phyloP scores from a whole-genome alignment of 1,284 basidiomycete species.

The Paramarasmius palmivorus region DNA sequence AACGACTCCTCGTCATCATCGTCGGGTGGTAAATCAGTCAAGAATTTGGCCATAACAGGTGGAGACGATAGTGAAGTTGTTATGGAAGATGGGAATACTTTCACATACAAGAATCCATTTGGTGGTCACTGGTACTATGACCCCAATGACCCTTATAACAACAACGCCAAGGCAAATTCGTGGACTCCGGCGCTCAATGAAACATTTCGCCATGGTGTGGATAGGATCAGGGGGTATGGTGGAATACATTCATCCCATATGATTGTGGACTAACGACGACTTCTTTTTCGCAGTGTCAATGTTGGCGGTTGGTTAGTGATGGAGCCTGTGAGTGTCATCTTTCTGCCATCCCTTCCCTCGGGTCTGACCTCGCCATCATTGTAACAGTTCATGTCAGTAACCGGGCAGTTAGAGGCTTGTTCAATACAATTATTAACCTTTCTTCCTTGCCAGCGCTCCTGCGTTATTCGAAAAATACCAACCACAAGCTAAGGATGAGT shows the following conservation, averaged over 20 bases:
- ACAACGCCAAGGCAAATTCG: conserved; percentile 64
- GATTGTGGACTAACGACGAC: no score
- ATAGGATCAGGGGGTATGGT: conserved; percentile 63
- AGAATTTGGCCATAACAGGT: conserved; percentile 35
- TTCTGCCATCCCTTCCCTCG: no score
- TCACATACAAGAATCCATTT: conserved; percentile 70
- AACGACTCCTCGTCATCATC: conserved; percentile 19
- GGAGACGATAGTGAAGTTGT: conserved; percentile 66
- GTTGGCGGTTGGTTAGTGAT: conserved; percentile 54
- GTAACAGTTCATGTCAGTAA: no score
- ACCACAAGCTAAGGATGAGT: conserved; percentile 52
- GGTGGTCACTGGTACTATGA: conserved; percentile 74
- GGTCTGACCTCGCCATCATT: no score
- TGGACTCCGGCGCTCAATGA: conserved; percentile 77
- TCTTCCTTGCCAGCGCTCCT: conserved; percentile 56
- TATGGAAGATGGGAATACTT: conserved; percentile 61
- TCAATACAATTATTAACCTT: no score
- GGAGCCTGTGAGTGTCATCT: conserved; percentile 49
- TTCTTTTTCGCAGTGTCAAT: conserved; percentile 46
- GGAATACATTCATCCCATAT: not conserved
- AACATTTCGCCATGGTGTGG: conserved; percentile 67
- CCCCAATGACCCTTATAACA: conserved; percentile 72
- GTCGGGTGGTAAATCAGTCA: conserved; percentile 13
- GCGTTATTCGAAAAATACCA: conserved; percentile 51
- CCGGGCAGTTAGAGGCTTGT: no score